Percentiles rank a stretch among this genome's conserved stretches.
Evolutionary conservation across 139 green algal genomes (phyloP).

Genomic region (Haematococcus lacustris): DNA sequence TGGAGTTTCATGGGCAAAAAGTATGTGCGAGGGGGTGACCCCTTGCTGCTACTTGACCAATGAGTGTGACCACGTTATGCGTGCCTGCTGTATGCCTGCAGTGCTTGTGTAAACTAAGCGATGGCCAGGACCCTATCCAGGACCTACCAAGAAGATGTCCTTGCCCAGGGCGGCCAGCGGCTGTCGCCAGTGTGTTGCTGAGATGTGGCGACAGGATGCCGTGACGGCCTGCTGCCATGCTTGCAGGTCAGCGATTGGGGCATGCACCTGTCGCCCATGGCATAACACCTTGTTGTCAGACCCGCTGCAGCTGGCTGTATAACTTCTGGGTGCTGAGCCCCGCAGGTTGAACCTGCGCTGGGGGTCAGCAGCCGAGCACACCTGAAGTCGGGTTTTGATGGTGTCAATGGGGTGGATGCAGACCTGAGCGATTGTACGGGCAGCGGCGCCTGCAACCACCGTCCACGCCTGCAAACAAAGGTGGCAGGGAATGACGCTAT

Average conservation of each 20-base stretch:
- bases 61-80: not conserved
- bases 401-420: conserved; percentile 45
- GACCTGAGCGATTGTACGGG: conserved; percentile 22
- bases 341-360: not conserved
- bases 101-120: not conserved
- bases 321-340: not conserved
- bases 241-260: not conserved
- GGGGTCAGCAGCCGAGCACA: not conserved
- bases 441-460: conserved; percentile 15
- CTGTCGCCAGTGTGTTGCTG: not conserved
- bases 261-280: not conserved
- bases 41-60: not conserved
- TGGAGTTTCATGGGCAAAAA: not conserved
- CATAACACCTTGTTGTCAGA: too few relatives aligned
- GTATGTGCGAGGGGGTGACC: not conserved
- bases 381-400: conserved; percentile 50
- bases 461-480: too few relatives aligned
- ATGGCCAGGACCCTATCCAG: too few relatives aligned
- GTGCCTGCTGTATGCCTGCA: conserved; percentile 29
- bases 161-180: too few relatives aligned
- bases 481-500: too few relatives aligned
- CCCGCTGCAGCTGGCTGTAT: not conserved
- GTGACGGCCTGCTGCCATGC: not conserved
- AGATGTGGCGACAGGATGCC: not conserved
- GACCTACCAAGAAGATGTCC: too few relatives aligned